Percentiles rank a stretch among this genome's conserved stretches.
These are phyloP conservation scores for Kwoniella newhampshirensis DNA, from an alignment of 768 basidiomycete genomes.

Conservation along the genomic window DNA sequence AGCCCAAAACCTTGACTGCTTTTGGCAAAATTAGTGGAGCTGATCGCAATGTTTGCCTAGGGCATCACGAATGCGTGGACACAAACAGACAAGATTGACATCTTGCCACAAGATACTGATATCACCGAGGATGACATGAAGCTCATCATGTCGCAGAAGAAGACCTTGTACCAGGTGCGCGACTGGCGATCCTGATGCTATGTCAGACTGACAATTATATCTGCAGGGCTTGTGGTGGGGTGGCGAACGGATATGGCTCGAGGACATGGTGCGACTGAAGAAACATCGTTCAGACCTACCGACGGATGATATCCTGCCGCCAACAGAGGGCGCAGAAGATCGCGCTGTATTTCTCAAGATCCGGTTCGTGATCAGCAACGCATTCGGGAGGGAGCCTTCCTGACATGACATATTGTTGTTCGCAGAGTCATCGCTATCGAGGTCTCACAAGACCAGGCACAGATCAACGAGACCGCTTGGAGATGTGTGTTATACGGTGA, in stretches of 20 bases:
- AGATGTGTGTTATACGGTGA: conserved; percentile 42
- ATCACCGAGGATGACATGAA: conserved; percentile 27
- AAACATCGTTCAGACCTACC: conserved; percentile 32
- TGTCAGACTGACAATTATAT: background rate
- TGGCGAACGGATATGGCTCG: conserved; percentile 80
- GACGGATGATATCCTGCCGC: conserved; percentile 15
- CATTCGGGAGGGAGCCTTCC: background rate
- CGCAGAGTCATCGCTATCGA: conserved; percentile 33
- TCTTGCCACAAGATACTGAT: conserved; percentile 21
- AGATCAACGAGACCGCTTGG: conserved; percentile 15
- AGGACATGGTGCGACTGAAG: conserved; percentile 72
- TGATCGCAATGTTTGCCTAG: conserved; percentile 7
- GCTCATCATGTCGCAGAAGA: conserved; percentile 23
- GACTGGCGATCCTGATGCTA: background rate
- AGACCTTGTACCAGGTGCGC: conserved; percentile 42
- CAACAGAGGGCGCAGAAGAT: conserved; percentile 28
- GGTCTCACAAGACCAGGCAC: conserved; percentile 12
- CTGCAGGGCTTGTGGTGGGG: conserved; percentile 75
- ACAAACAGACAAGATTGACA: conserved; percentile 41
- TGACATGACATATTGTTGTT: background rate
- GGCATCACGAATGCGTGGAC: conserved; percentile 32
- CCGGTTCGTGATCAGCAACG: conserved; percentile 25
- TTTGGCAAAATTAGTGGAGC: no score
- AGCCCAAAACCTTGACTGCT: conserved; percentile 13
- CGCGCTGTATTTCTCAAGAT: conserved; percentile 39